Percentiles rank a stretch among this genome's conserved stretches.
phyloP scores from a whole-genome alignment of 176 grass and related monocot species.

The Phoenix roebelenii region DNA sequence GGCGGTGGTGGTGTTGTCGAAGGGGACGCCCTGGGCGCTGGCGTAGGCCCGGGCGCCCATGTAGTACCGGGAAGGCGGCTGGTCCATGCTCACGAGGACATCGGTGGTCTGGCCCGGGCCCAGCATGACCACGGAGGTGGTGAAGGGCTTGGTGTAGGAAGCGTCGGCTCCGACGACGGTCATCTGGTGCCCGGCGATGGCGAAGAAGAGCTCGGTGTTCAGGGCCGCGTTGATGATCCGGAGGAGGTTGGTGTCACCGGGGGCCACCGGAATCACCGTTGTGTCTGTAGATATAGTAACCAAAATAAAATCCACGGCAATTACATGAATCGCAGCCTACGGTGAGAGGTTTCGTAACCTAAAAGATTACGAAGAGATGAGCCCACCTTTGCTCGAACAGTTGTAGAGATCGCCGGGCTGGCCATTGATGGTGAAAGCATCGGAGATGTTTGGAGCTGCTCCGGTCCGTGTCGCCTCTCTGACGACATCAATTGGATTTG shows the following conservation, averaged over 20 bases:
- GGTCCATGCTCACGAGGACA: conserved; percentile 68
- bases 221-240: conserved; percentile 83
- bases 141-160: conserved; percentile 80
- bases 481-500: conserved; percentile 77
- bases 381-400: conserved; percentile 52
- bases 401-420: conserved; percentile 90
- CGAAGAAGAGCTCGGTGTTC: conserved; percentile 77
- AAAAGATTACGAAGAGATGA: too few species aligned
- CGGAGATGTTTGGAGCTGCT: conserved; percentile 61
- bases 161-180: conserved; percentile 75
- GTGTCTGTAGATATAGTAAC: conserved; percentile 28
- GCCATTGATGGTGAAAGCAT: conserved; percentile 84
- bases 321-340: too few species aligned
- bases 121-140: conserved; percentile 48
- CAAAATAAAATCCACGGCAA: too few species aligned
- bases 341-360: too few species aligned
- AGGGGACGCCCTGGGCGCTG: conserved; percentile 75
- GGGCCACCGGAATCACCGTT: conserved; percentile 41
- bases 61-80: conserved; percentile 49
- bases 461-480: conserved; percentile 60
- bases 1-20: conserved; percentile 87
- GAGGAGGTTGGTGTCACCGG: conserved; percentile 82
- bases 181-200: conserved; percentile 74
- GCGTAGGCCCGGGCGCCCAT: conserved; percentile 65
- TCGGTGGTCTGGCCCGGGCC: conserved; percentile 89